These are phyloP conservation scores for Diversispora epigaea DNA, from an alignment of 192 early-diverging fungal species.

Conservation along the genomic window DNA sequence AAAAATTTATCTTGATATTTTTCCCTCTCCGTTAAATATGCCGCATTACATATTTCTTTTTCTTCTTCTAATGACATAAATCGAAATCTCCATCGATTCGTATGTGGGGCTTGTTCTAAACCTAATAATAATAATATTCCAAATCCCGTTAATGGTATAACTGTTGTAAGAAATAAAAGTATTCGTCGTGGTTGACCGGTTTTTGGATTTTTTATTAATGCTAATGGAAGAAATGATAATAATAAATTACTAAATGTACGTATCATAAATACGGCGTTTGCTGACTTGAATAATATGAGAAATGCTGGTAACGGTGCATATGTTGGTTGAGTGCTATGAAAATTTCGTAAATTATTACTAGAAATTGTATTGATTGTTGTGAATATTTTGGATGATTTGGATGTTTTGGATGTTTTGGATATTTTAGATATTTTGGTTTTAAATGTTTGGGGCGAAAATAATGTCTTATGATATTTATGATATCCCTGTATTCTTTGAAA, in stretches of 20 bases:
- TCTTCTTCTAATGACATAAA: constrained; percentile 55
- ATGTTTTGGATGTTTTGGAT: too few species aligned
- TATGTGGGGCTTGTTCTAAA: constrained; percentile 53
- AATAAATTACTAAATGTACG: constrained; percentile 15
- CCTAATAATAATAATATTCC: constrained; percentile 40
- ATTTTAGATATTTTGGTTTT: too few species aligned
- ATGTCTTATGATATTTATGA: too few species aligned
- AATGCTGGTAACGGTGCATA: background rate
- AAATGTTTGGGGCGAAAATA: too few species aligned
- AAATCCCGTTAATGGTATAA: constrained; percentile 41
- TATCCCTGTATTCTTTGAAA: too few species aligned
- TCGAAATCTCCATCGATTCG: constrained; percentile 49
- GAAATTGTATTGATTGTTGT: too few species aligned
- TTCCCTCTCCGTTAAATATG: constrained; percentile 29
- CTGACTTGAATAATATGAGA: background rate
- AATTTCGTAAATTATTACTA: too few species aligned
- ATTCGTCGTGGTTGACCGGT: background rate
- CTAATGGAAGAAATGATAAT: constrained; percentile 16
- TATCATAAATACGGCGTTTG: background rate
- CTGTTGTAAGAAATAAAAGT: background rate
- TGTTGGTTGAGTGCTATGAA: constrained; percentile 6
- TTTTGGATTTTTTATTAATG: background rate
- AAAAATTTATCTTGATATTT: constrained; percentile 6
- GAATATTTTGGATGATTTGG: too few species aligned
- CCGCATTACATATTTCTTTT: constrained; percentile 39